Percentiles rank a stretch among this genome's conserved stretches.
phyloP scores from a whole-genome alignment of 352 stramenopile species.

The Aphanomyces invadans region DNA sequence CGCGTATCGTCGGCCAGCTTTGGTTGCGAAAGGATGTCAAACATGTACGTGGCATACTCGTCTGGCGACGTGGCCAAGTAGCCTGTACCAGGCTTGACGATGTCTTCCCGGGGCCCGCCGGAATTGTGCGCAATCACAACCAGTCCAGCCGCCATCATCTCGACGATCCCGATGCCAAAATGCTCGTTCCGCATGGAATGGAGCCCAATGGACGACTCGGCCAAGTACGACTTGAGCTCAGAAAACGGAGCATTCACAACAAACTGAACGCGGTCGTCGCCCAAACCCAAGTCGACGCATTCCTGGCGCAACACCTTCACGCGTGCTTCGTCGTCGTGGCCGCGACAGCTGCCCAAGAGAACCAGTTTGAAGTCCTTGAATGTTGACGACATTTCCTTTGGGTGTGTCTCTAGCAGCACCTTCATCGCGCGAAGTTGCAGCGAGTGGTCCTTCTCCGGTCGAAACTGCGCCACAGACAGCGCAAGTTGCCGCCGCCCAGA shows the following conservation, averaged over 20 bases:
- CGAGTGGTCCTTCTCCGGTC: slow-evolving; percentile 98
- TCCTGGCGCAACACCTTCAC: slow-evolving; percentile 83
- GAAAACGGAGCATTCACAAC: slow-evolving; percentile 92
- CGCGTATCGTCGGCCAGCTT: slow-evolving; percentile 37
- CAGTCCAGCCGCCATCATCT: slow-evolving; percentile 98
- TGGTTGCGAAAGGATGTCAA: slow-evolving; percentile 35
- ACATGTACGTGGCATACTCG: slow-evolving; percentile 84
- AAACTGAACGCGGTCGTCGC: slow-evolving; percentile 84
- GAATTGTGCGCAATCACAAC: slow-evolving; percentile 96
- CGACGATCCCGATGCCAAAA: slow-evolving; percentile 99
- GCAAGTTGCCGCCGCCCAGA: slow-evolving; percentile 60
- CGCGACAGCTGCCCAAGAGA: slow-evolving; percentile 94
- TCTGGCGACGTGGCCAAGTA: slow-evolving; percentile 79
- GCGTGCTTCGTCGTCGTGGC: slow-evolving; percentile 86
- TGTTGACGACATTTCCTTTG: slow-evolving; percentile 34
- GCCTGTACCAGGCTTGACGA: slow-evolving; percentile 75
- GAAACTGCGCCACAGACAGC: slow-evolving; percentile 97
- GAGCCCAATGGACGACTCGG: slow-evolving; percentile 86
- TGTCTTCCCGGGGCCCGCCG: slow-evolving; percentile 92
- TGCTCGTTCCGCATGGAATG: slow-evolving; percentile 99
- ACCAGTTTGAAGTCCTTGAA: slow-evolving; percentile 85
- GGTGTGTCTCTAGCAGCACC: slow-evolving; percentile 32
- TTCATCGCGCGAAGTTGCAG: slow-evolving; percentile 91
- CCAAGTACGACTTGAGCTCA: slow-evolving; percentile 86
- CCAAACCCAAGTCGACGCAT: slow-evolving; percentile 65